Evolutionary conservation across 306 rosid genomes (phyloP), one percentile per base, ranked within the genome.

Genomic region (Trichosanthes truncata): DNA sequence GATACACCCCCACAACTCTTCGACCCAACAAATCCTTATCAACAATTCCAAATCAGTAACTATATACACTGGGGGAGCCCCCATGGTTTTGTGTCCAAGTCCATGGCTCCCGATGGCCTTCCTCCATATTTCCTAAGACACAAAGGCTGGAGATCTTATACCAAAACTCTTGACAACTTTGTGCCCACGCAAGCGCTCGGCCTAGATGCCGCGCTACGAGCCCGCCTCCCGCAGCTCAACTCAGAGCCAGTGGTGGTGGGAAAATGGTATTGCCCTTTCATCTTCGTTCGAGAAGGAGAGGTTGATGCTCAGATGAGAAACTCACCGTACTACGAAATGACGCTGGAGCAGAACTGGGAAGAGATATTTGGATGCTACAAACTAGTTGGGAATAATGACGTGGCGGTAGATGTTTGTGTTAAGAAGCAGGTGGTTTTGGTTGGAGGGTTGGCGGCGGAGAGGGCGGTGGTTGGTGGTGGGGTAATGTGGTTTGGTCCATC

Each of bases 241-340:
- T 81, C 81, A 69, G 40, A 82, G 23, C n/a, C 80, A 36, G 79
- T 87, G 66, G 82, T 43, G 75, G 89, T 93, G 17, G 98, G 96
- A n/a, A 91, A 86, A 76, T 91, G 97, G 97, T 86, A 93, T 33
- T 75, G 87, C 57, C 98, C 96, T 80, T 87, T 91, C 38, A 77
- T 88, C 84, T 91, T 91, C 59, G 29, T 93, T 51, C 86, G 81
- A 84, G 98, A 89, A 72, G 85, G 91, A 71, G 85, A 85, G 65
- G 36, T 87, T 80, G 87, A 75, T 61, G 83, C 86, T 68, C 89
- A 88, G 55, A 79, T 86, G 85, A 82, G 80, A 13, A 81, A 65
- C 4, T 80, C 91, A 13, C 81, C 83, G 88, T 91, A 86, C 59
- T 90, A 93, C 72, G 87, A 90, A 83, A 79, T 90, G 87, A 91